Evolutionary conservation across 2,329 filamentous ascomycete genomes (phyloP), one percentile per base, ranked within the genome.

Genomic region (Dactylella cylindrospora): DNA sequence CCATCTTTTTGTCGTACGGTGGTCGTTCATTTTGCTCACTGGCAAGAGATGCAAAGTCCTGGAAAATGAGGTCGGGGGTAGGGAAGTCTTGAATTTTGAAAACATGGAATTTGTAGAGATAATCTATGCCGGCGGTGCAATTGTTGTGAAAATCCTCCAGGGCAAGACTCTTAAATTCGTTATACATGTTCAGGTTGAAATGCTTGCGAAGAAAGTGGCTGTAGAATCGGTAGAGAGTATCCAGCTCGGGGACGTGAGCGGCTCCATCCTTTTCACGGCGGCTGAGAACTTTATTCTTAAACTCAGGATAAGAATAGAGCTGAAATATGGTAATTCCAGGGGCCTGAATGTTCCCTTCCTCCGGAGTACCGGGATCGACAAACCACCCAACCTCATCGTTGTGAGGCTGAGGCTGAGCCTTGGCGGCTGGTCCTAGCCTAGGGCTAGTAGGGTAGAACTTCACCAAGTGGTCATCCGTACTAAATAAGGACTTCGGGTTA

Each of bases 181-280:
- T 76, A 74, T 90, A 90, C 81, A 90, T 86, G 70, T 76, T 77
- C 57, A 78, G 76, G 72, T 90, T 86, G 78, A 90, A 89, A 73
- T 86, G 84, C 68, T 81, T 78, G 65, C 83, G 79, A 65, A 90
- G 77, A 70, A 86, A 87, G 71, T 85, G 80, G 15, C 82, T 82
- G 84, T 85, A 90, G 74, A 87, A 87, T 66, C 83, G 79, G 74
- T 88, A 89, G 23, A 88, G 78, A 57, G 82, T 77, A 70, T 81
- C 78, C 77, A 85, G 83, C 68, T 83, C 78, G 1, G 36, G 44
- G 31, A 26, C 40, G 13, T 32, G 47, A n/a, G 44, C 75, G 78
- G 50, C 65, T 73, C 66, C 38, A 65, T 47, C 45, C 7, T 47
- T 47, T 15, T 32, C 44, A 5, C 57, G 57, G 33, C 57, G 57